These are phyloP conservation scores for Amaranthus tricolor DNA, from an alignment of 179 eudicot species.

Conservation along the genomic window DNA sequence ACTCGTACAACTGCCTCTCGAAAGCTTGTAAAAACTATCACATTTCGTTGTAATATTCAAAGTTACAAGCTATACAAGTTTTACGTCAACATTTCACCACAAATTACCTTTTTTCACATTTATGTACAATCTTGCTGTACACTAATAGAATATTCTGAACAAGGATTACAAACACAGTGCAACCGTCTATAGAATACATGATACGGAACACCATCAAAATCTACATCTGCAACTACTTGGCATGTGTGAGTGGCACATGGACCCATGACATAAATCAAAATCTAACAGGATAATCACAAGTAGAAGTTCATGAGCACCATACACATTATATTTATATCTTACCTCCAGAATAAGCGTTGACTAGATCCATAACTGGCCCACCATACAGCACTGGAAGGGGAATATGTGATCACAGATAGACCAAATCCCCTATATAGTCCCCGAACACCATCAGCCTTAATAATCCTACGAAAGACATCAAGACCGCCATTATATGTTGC, in stretches of 20 bases:
- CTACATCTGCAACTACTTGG: background rate
- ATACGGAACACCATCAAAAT: background rate
- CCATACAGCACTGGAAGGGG: constrained; percentile 99
- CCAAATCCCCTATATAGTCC: constrained; percentile 98
- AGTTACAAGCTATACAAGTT: too few species aligned
- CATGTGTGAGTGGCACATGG: background rate
- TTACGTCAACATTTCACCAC: too few species aligned
- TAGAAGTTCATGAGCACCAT: constrained; percentile 10
- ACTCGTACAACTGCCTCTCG: background rate
- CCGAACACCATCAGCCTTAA: constrained; percentile 76
- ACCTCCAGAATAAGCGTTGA: constrained; percentile 95
- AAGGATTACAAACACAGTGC: background rate
- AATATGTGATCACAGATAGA: constrained; percentile 82
- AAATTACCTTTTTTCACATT: too few species aligned
- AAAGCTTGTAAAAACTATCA: too few species aligned
- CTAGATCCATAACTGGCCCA: constrained; percentile 99
- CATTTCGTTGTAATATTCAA: too few species aligned
- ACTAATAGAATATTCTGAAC: too few species aligned
- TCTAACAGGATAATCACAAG: background rate
- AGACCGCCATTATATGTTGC: constrained; percentile 83
- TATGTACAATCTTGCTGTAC: too few species aligned
- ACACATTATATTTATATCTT: constrained; percentile 8
- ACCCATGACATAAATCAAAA: background rate
- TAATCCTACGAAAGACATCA: constrained; percentile 83
- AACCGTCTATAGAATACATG: background rate